These are phyloP conservation scores for Leccinum imitatum DNA, from an alignment of 768 basidiomycete genomes.

Conservation along the genomic window DNA sequence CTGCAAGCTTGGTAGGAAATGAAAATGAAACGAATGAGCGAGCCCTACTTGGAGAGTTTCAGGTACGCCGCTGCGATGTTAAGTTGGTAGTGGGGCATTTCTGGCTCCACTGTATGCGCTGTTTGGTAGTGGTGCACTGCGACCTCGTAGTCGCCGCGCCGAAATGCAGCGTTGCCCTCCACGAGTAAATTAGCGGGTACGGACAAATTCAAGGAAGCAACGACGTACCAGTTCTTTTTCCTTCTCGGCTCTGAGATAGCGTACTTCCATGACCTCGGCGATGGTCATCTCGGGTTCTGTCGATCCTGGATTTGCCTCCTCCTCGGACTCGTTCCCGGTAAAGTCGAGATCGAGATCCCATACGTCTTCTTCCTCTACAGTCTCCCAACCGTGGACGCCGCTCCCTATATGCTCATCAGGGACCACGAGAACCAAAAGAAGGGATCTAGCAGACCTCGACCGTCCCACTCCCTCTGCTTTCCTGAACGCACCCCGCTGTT, in stretches of 20 bases:
- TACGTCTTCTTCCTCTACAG: conserved; percentile 72
- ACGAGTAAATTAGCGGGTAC: conserved; percentile 4
- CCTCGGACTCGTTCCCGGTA: conserved; percentile 52
- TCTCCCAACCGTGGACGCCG: conserved; percentile 72
- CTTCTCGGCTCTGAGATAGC: conserved; percentile 66
- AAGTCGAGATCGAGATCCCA: conserved; percentile 75
- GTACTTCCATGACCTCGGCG: conserved; percentile 71
- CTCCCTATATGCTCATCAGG: conserved; percentile 35
- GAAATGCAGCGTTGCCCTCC: conserved; percentile 71
- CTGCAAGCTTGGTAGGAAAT: conserved; percentile 37
- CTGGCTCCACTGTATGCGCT: conserved; percentile 65
- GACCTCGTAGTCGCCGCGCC: conserved; percentile 52
- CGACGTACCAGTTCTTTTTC: conserved; percentile 64
- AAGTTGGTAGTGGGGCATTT: conserved; percentile 73
- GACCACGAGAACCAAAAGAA: neutral
- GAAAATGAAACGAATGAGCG: neutral
- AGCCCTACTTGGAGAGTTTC: conserved; percentile 59
- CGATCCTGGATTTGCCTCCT: conserved; percentile 41
- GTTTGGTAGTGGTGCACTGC: conserved; percentile 60
- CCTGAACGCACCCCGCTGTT: conserved; percentile 57
- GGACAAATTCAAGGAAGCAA: neutral
- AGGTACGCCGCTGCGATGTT: conserved; percentile 75
- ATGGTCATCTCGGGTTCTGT: conserved; percentile 53
- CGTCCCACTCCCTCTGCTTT: conserved; percentile 77
- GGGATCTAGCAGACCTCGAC: conserved; percentile 45